Percentiles rank a stretch among this genome's conserved stretches.
These are phyloP conservation scores for Daldinia concentrica DNA, from an alignment of 495 filamentous ascomycete species.

Conservation along the genomic window DNA sequence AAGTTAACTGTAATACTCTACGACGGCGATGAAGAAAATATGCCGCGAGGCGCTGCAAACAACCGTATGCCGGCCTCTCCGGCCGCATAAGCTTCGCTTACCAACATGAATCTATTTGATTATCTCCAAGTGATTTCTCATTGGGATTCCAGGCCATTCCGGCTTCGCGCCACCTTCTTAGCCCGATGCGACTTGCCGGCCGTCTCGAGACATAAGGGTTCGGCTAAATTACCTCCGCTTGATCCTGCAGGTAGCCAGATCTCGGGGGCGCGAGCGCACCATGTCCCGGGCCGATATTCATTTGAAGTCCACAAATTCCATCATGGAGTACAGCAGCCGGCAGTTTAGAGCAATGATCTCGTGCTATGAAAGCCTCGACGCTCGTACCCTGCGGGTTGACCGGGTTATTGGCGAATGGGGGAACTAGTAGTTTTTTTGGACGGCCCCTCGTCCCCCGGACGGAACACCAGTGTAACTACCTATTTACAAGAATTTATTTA, in stretches of 20 bases:
- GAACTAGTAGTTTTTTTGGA: not conserved
- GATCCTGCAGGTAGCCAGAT: constrained; percentile 41
- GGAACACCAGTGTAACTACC: not conserved
- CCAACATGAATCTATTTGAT: constrained; percentile 15
- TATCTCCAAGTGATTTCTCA: not conserved
- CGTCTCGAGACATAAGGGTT: constrained; percentile 12
- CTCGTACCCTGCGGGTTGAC: not conserved
- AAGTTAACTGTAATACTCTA: constrained; percentile 12
- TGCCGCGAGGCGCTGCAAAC: constrained; percentile 19
- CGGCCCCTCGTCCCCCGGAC: not conserved
- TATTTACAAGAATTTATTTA: not conserved
- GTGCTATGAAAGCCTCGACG: not conserved
- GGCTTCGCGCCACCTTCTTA: not conserved
- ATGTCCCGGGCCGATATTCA: not conserved
- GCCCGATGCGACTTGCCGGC: not conserved
- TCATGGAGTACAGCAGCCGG: not conserved
- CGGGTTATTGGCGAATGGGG: not conserved
- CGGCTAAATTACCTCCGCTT: not conserved
- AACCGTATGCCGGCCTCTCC: constrained; percentile 12
- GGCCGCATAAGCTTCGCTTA: constrained; percentile 34
- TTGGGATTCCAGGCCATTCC: not conserved
- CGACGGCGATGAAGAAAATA: not conserved
- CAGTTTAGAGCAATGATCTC: not conserved
- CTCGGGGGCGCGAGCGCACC: constrained; percentile 18
- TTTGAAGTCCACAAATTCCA: not conserved